Evolutionary conservation across 495 filamentous ascomycete species (phyloP), one percentile per base, ranked within the genome.

Genomic region (Aspergillus nanangensis): DNA sequence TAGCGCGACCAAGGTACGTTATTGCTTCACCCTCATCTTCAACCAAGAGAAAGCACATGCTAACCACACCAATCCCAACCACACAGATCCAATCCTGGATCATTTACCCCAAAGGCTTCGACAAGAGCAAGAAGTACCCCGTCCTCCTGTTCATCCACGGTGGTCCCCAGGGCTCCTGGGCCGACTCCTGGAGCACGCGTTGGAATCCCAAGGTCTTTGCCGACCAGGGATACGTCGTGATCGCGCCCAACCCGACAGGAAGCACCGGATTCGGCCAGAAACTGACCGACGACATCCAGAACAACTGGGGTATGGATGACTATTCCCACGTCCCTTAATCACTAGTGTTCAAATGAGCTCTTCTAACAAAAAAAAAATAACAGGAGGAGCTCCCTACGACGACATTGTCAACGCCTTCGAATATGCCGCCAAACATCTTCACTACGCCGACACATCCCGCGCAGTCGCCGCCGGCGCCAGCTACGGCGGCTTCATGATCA

Each of bases 201-300:
- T 79, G 73, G 71, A 79, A 78, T 50, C 62, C 58, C 23, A 74
- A 72, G 44, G 67, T 74, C 38, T 78, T 70, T 46, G 77, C 77
- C 13, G 77, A 80, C 42, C 75, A 80, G 56, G 77, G 76, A 33
- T 80, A 79, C 48, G 67, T 80, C 34, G 76, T 79, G 18, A 60
- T 79, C 38, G 67, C 68, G 2, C 75, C 76, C 0, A 80, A 80
- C 48, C 70, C 71, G 1, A 78, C 77, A 8, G 77, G 75, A 23
- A 69, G 62, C 45, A 69, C 71, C 35, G 74, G 75, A 2, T 80
- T 69, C 51, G 74, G 76, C 5, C 63, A 78, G 41, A 51, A 59
- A 5, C 60, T 79, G 24, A 71, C 60, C 0, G 73, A 78, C 48
- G 57, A 52, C 5, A 77, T 80, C 43, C 51, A 62, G 29, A 61